Evolutionary conservation across 768 basidiomycete species (phyloP).

Genomic region (Tylopilus plumbeoviolaceoides): DNA sequence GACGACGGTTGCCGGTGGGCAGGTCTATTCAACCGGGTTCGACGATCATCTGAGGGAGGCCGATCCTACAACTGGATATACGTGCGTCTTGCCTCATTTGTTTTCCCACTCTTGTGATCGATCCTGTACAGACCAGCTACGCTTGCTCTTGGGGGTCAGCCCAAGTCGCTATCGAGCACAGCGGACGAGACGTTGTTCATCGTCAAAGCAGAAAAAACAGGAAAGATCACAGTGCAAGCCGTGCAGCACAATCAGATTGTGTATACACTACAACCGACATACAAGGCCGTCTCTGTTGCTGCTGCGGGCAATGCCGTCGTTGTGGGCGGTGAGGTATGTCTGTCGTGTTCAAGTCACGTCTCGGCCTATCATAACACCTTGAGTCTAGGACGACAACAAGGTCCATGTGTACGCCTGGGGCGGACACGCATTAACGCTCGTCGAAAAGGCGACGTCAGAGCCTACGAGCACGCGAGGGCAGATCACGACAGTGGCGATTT

Average conservation of each 20-base stretch:
- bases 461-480: constrained; percentile 55
- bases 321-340: constrained; percentile 69
- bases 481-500: constrained; percentile 74
- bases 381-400: constrained; percentile 58
- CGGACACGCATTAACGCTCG: constrained; percentile 47
- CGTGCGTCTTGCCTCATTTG: constrained; percentile 21
- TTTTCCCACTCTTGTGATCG: neutral
- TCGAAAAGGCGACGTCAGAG: constrained; percentile 53
- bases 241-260: constrained; percentile 69
- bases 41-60: constrained; percentile 80
- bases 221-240: constrained; percentile 48
- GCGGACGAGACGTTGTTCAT: constrained; percentile 65
- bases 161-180: constrained; percentile 57
- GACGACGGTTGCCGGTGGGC: constrained; percentile 42
- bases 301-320: constrained; percentile 52
- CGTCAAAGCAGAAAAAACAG: constrained; percentile 41
- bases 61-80: constrained; percentile 31
- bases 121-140: constrained; percentile 43
- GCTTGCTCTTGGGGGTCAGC: constrained; percentile 56
- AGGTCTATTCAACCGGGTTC: constrained; percentile 68
- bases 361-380: neutral
- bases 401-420: constrained; percentile 73
- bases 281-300: constrained; percentile 53
- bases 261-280: constrained; percentile 50
- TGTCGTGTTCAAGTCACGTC: neutral